These are phyloP conservation scores for Saccharomycopsis selenospora DNA, from an alignment of 805 yeast genomes.

Conservation along the genomic window DNA sequence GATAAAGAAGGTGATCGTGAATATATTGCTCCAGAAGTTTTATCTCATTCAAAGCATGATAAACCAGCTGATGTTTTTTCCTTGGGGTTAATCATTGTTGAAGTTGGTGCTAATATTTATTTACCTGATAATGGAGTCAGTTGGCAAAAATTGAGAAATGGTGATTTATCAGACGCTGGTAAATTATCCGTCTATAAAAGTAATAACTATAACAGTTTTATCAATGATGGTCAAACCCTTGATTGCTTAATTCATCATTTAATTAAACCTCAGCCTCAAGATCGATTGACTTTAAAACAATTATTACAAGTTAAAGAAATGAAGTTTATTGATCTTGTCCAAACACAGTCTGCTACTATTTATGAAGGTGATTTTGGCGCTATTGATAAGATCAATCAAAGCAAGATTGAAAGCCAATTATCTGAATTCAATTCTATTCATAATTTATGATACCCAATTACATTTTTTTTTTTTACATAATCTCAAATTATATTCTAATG, in stretches of 20 bases:
- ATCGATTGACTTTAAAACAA: conserved; percentile 70
- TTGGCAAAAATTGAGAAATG: conserved; percentile 93
- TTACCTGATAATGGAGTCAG: conserved; percentile 94
- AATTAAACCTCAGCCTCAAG: conserved; percentile 77
- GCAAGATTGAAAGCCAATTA: too few relatives aligned
- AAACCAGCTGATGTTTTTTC: conserved; percentile 93
- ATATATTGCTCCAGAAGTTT: conserved; percentile 94
- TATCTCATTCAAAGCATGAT: conserved; percentile 74
- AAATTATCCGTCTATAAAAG: conserved; percentile 63
- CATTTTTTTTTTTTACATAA: too few relatives aligned
- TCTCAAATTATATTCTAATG: too few relatives aligned
- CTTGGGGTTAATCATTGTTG: conserved; percentile 85
- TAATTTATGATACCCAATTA: too few relatives aligned
- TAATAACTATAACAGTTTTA: conserved; percentile 24
- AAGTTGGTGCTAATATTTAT: conserved; percentile 90
- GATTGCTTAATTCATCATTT: conserved; percentile 81
- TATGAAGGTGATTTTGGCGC: conserved; percentile 97
- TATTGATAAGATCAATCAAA: too few relatives aligned
- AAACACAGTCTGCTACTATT: conserved; percentile 89
- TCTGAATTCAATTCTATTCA: too few relatives aligned
- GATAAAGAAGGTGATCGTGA: conserved; percentile 97
- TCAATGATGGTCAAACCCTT: conserved; percentile 55
- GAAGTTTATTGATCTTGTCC: conserved; percentile 63
- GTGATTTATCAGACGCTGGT: conserved; percentile 94
- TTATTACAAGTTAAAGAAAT: conserved; percentile 70